phyloP scores from a whole-genome alignment of 1,139 yeast genomes.

The Hyphopichia buzzinii region DNA sequence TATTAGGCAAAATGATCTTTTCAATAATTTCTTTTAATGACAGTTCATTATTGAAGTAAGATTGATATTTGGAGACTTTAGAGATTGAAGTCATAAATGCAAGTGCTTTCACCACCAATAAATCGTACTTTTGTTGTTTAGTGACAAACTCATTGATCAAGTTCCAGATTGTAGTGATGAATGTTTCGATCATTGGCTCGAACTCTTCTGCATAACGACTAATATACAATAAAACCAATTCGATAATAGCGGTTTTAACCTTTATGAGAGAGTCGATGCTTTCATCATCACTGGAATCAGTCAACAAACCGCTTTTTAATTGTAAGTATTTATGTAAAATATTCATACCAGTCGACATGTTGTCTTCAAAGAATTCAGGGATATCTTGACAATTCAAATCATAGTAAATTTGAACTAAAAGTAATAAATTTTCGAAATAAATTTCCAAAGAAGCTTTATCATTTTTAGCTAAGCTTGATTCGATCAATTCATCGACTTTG shows the following conservation, averaged over 20 bases:
- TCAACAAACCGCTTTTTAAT: constrained; percentile 53
- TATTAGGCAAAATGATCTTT: constrained; percentile 84
- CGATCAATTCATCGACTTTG: constrained; percentile 66
- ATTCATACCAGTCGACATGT: constrained; percentile 73
- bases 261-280: constrained; percentile 70
- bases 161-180: constrained; percentile 82
- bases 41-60: constrained; percentile 61
- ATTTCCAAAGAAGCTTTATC: constrained; percentile 47
- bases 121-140: constrained; percentile 74
- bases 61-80: constrained; percentile 58
- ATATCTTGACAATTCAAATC: constrained; percentile 97
- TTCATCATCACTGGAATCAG: constrained; percentile 64
- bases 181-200: constrained; percentile 69
- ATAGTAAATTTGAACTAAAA: constrained; percentile 77
- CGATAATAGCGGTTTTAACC: constrained; percentile 81
- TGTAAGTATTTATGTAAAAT: constrained; percentile 77
- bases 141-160: constrained; percentile 63
- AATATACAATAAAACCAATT: constrained; percentile 79
- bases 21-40: constrained; percentile 77
- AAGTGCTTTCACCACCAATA: constrained; percentile 77
- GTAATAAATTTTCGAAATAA: constrained; percentile 67
- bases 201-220: constrained; percentile 92
- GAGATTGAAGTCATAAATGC: constrained; percentile 82
- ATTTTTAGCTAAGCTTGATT: constrained; percentile 32
- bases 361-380: constrained; percentile 96